These are phyloP conservation scores for Amanita pallidorosea DNA, from an alignment of 768 basidiomycete genomes.

Conservation along the genomic window DNA sequence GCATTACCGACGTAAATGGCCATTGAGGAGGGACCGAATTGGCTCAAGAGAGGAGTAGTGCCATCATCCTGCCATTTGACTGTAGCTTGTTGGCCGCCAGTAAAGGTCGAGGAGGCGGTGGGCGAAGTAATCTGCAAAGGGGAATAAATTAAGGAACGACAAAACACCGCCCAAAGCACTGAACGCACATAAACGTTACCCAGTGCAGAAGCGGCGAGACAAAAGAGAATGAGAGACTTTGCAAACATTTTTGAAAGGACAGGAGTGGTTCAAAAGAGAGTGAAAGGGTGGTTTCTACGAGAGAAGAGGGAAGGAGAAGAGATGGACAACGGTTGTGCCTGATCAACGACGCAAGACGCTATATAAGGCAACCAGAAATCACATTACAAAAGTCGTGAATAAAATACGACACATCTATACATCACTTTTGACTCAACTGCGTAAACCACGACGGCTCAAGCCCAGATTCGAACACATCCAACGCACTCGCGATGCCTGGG, in stretches of 20 bases:
- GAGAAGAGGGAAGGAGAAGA: background rate
- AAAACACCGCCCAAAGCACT: background rate
- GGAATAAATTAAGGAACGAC: background rate
- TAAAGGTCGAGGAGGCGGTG: slow-evolving; percentile 28
- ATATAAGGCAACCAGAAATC: no score
- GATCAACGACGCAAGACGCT: no score
- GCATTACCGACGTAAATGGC: slow-evolving; percentile 57
- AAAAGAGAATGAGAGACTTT: background rate
- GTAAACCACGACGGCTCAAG: slow-evolving; percentile 3
- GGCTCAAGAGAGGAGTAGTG: slow-evolving; percentile 30
- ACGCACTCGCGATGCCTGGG: background rate
- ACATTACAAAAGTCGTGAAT: no score
- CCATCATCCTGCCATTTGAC: slow-evolving; percentile 54
- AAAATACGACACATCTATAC: background rate
- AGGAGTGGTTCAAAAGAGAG: background rate
- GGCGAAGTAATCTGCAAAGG: slow-evolving; percentile 50
- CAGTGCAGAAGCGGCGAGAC: background rate
- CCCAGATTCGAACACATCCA: slow-evolving; percentile 1
- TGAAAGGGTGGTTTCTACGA: background rate
- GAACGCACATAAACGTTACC: background rate
- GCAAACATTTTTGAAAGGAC: slow-evolving; percentile 1
- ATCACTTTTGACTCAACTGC: slow-evolving; percentile 1
- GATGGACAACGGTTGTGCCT: background rate
- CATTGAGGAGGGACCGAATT: slow-evolving; percentile 41
- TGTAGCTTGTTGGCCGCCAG: slow-evolving; percentile 37